phyloP scores from a whole-genome alignment of 1,284 basidiomycete species.

The Melampsora larici-populina region DNA sequence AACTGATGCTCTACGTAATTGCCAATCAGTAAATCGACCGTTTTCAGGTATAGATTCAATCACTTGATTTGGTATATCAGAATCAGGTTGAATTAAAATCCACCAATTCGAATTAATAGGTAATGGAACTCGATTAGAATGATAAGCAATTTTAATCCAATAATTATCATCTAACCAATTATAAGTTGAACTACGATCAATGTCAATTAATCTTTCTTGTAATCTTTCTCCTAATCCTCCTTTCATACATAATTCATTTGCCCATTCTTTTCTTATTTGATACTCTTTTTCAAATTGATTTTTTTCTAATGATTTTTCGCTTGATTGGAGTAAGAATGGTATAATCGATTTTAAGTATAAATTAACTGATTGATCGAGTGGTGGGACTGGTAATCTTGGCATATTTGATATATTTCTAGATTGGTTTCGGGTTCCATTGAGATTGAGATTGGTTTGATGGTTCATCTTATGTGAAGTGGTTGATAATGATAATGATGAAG shows the following conservation, averaged over 20 bases:
- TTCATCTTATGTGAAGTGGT: no score
- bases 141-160: constrained; percentile 85
- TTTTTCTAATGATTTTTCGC: constrained; percentile 57
- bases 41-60: constrained; percentile 47
- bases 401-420: constrained; percentile 44
- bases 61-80: constrained; percentile 54
- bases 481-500: no score
- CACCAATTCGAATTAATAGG: constrained; percentile 96
- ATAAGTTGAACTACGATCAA: constrained; percentile 77
- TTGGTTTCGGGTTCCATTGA: no score
- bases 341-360: constrained; percentile 75
- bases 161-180: constrained; percentile 97
- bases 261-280: constrained; percentile 64
- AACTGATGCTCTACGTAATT: constrained; percentile 81
- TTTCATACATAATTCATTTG: constrained; percentile 65
- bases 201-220: constrained; percentile 77
- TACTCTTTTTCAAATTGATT: constrained; percentile 62
- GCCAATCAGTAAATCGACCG: constrained; percentile 67
- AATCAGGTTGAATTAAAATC: constrained; percentile 70
- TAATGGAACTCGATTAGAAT: constrained; percentile 81
- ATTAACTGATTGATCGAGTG: constrained; percentile 71
- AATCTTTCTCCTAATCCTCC: constrained; percentile 67
- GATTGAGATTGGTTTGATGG: no score
- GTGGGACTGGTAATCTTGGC: constrained; percentile 80
- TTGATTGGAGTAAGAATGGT: constrained; percentile 75